These are phyloP conservation scores for Suillus luteus DNA, from an alignment of 768 basidiomycete genomes.

Conservation along the genomic window DNA sequence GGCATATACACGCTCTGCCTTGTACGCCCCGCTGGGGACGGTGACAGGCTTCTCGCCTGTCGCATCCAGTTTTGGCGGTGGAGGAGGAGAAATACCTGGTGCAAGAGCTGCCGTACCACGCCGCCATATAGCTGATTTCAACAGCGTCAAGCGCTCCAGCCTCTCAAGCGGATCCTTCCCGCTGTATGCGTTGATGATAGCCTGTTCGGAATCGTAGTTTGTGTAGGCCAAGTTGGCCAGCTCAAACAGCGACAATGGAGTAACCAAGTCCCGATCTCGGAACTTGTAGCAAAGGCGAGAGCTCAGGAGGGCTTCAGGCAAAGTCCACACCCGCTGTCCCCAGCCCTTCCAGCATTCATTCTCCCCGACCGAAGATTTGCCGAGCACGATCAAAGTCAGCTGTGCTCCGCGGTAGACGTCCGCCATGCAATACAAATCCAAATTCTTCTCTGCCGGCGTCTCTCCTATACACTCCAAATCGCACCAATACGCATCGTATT, in stretches of 20 bases:
- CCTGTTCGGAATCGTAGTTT: slow-evolving; percentile 12
- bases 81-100: not conserved
- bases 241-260: not conserved
- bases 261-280: slow-evolving; percentile 7
- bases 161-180: slow-evolving; percentile 17
- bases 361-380: slow-evolving; percentile 7
- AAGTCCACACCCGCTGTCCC: slow-evolving; percentile 20
- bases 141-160: slow-evolving; percentile 19
- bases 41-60: not conserved
- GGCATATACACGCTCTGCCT: slow-evolving; percentile 23
- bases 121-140: slow-evolving; percentile 24
- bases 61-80: not conserved
- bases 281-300: slow-evolving; percentile 12
- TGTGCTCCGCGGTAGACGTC: slow-evolving; percentile 20
- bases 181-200: slow-evolving; percentile 17
- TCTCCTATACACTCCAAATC: slow-evolving; percentile 23
- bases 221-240: slow-evolving; percentile 23
- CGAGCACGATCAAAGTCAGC: slow-evolving; percentile 19
- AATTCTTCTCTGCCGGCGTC: slow-evolving; percentile 18
- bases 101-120: slow-evolving; percentile 19
- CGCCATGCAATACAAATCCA: slow-evolving; percentile 23
- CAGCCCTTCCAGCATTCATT: slow-evolving; percentile 20
- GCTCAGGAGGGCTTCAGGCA: slow-evolving; percentile 13
- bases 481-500: slow-evolving; percentile 21
- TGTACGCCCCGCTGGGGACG: slow-evolving; percentile 13